phyloP scores from a whole-genome alignment of 345 rosid species.

The Citrus cavaleriei region DNA sequence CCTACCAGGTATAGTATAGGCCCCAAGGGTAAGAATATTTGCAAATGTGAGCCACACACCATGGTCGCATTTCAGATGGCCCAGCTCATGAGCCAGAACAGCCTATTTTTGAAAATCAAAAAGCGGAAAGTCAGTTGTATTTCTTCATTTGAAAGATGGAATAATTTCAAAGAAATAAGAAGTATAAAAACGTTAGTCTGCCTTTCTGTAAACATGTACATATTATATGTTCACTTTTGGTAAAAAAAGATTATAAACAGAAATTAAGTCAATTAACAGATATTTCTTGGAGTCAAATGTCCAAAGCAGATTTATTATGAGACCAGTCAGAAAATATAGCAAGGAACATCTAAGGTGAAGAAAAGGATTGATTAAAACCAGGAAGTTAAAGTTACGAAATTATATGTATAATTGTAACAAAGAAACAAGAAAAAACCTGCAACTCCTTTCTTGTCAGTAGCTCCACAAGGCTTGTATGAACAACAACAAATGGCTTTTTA shows the following conservation, averaged over 20 bases:
- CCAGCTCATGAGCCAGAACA: conserved; percentile 95
- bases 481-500: conserved; percentile 86
- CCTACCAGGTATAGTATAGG: conserved; percentile 94
- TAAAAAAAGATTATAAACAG: neutral
- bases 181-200: neutral
- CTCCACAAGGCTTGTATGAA: conserved; percentile 91
- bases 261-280: neutral
- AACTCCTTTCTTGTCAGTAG: conserved; percentile 77
- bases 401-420: conserved; percentile 1
- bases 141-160: conserved; percentile 3
- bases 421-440: conserved; percentile 55
- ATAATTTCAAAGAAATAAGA: neutral
- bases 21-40: conserved; percentile 87
- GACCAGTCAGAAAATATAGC: neutral
- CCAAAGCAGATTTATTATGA: neutral
- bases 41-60: conserved; percentile 99
- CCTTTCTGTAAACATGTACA: neutral
- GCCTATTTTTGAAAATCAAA: conserved; percentile 44
- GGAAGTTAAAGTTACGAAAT: neutral
- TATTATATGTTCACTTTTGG: neutral
- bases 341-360: neutral
- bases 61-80: conserved; percentile 94
- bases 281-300: neutral
- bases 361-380: neutral
- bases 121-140: conserved; percentile 13